Evolutionary conservation across 257 asterid genomes (phyloP).

Genomic region (Nicotiana tomentosiformis): DNA sequence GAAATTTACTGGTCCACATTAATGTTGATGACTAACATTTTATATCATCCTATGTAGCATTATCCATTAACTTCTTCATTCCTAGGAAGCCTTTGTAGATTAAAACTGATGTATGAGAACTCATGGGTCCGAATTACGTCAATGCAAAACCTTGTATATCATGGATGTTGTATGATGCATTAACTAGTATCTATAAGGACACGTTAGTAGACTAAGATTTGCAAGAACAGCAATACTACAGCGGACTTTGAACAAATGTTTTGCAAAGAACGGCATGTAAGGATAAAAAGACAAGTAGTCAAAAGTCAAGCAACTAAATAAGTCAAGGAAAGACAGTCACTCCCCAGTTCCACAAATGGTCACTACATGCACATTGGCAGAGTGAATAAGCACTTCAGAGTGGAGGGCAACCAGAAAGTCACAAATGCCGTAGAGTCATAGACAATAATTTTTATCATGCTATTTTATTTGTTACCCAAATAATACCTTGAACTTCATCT

Average conservation of each 20-base stretch:
- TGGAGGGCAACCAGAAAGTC: neutral
- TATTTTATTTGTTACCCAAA: neutral
- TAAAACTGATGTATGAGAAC: neutral
- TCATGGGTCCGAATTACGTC: neutral
- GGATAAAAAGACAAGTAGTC: neutral
- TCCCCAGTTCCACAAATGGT: neutral
- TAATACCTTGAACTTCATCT: conserved; percentile 3
- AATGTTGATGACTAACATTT: neutral
- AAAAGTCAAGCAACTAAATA: neutral
- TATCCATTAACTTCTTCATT: neutral
- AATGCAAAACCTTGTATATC: neutral
- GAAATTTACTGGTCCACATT: neutral
- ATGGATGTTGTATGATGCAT: neutral
- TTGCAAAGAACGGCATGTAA: neutral
- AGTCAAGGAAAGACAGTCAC: neutral
- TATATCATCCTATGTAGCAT: neutral
- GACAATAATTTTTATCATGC: neutral
- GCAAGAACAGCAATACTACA: neutral
- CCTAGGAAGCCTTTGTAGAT: neutral
- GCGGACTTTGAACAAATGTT: neutral
- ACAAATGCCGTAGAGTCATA: neutral
- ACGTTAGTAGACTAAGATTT: neutral
- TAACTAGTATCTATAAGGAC: neutral
- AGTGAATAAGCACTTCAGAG: neutral
- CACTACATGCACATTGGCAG: neutral